Evolutionary conservation across 129 eudicot species (phyloP), one percentile per base, ranked within the genome.

Genomic region (Ambrosia artemisiifolia): DNA sequence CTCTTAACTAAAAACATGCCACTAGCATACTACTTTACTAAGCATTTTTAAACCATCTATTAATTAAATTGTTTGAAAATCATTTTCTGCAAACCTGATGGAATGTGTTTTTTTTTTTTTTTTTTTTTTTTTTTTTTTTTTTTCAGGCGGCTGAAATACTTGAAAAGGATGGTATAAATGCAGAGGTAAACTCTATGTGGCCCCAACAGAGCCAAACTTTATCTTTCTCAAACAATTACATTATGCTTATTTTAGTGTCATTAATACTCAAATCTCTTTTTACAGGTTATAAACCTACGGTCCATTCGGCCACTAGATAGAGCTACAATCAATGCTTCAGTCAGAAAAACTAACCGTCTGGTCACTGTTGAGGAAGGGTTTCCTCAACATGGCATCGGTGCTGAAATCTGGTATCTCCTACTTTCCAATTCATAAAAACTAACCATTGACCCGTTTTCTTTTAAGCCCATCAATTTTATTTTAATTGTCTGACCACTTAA

Each of bases 311-410:
- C 96, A 16, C 84, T 90, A 6, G 96, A 90, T 78, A 87, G 91
- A 79, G 76, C 79, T 28, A 71, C 94, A 50, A 87, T 90, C 71
- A 87, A 85, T 35, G 85, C 79, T 43, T 90, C 96, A 34, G 94
- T 90, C 11, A 85, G 91, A 78, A 90, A 90, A 78, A 90, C 96
- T 7, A 90, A 85, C 75, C 65, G 94, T 63, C 80, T 87, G 17
- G 86, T 90, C 36, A 90, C 96, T 3, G 87, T 90, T 44, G 96
- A 90, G 80, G 96, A 90, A 82, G 91, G 91, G 59, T 87, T 87
- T 35, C 94, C 94, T 73, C 94, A 87, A 44, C 94, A 90, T 63
- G 96, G 96, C 56, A 83, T 90, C 68, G 94, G 96, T 12, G 96
- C 96, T 75, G 96, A 90, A 76, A 90, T 90, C 80, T 84, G 96